Conservation (phyloP, 2,329 filamentous ascomycete species). For the Nothopassalora personata region DNA sequence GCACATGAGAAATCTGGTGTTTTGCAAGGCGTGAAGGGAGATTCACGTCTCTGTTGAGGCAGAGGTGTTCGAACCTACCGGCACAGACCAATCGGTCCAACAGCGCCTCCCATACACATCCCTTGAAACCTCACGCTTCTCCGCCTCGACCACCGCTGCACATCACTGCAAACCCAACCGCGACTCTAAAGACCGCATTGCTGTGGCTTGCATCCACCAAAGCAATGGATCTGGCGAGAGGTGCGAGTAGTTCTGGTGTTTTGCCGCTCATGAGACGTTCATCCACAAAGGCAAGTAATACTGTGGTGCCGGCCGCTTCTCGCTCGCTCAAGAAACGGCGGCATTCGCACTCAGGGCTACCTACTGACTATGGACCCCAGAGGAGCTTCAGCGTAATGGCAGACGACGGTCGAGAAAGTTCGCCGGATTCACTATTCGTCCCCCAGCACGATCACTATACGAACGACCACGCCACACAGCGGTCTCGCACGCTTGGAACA, state of each 20-base stretch:
- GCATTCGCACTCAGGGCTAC: not conserved
- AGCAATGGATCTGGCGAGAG: not conserved
- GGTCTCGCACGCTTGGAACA: constrained; percentile 19
- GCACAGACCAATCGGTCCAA: not conserved
- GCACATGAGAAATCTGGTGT: not conserved
- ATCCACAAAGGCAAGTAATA: constrained; percentile 10
- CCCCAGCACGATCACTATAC: constrained; percentile 27
- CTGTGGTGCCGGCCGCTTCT: not conserved
- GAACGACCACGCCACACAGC: constrained; percentile 30
- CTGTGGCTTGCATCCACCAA: not conserved
- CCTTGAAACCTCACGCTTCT: not conserved
- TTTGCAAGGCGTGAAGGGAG: not conserved
- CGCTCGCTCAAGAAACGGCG: constrained; percentile 1
- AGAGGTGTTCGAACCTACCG: not conserved
- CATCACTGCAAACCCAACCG: not conserved
- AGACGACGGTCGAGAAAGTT: constrained; percentile 9
- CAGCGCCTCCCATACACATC: not conserved
- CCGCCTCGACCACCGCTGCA: not conserved
- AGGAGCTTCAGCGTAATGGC: constrained; percentile 20
- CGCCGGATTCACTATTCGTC: constrained; percentile 26
- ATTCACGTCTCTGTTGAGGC: not conserved
- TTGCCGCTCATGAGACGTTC: constrained; percentile 12
- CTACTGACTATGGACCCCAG: constrained; percentile 14
- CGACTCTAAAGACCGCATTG: too few relatives aligned
- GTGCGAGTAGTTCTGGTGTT: constrained; percentile 4